Base-by-base conservation (phyloP, 208 protist species). In the Eutreptiella sp. region DNA sequence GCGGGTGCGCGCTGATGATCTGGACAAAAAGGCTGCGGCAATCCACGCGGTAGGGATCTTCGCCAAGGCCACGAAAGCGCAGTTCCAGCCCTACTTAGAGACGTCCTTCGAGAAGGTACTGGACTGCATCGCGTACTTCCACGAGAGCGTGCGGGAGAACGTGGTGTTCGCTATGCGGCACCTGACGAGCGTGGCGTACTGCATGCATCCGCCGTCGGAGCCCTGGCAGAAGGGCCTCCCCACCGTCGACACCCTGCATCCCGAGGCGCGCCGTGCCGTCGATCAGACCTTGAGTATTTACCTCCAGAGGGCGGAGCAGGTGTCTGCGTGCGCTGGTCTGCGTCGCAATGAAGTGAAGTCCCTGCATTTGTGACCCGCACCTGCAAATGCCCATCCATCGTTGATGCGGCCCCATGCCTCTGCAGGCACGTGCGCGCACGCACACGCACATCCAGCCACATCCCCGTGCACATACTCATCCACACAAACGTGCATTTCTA, bases 21-120 rank as follows among this genome's bases (percentile, higher is more conserved):
- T 88, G 2, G 80, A 88, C 68, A 80, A 87, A 58, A 87, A 87
- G 78, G 76, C 71, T 23, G 73, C 77, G 41, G 84, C 84, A 16
- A 70, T 85, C 23, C 79, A 90, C 53, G 76, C 63, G 69, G 54
- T 90, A 33, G 84, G 84, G 43, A 78, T 88, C 19, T 84, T 87
- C 38, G 84, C 84, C 0, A 76, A 83, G 11, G 72, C 77, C 16
- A 64, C 84, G 26, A 53, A 75, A 24, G 35, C 38, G 9, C 46
- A 64, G 31, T 81, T 90, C 38, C 75, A 76, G 5, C 46, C 63
- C 27, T 50, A 67, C 38, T 53, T 84, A 32, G 65, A 73, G 52
- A 52, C 54, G 38, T 87, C 79, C 66, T 81, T 73, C 77, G 63
- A 71, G 24, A 53, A 64, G 39, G 62, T 85, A 35, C 53, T 41